Conservation (phyloP, 2,329 filamentous ascomycete species). For the Colletotrichum eleusines region DNA sequence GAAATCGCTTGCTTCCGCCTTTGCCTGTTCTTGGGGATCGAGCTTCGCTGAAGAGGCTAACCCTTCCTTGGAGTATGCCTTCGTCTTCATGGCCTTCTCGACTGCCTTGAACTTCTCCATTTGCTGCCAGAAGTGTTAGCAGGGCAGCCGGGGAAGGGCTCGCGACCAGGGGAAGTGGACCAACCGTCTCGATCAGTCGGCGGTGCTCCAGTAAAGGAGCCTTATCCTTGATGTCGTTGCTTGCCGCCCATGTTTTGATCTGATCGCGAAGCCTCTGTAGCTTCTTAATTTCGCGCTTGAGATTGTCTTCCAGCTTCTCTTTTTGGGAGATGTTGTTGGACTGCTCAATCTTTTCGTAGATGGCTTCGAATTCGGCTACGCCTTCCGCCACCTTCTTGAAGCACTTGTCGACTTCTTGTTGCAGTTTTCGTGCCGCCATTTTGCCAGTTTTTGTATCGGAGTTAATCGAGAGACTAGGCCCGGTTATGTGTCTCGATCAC, state of each 20-base stretch:
- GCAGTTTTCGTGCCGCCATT: slow-evolving; percentile 96
- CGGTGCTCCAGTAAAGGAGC: slow-evolving; percentile 92
- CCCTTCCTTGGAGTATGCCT: slow-evolving; percentile 98
- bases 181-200: slow-evolving; percentile 96
- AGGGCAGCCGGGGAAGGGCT: slow-evolving; percentile 35
- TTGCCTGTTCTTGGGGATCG: slow-evolving; percentile 97
- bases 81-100: slow-evolving; percentile 99
- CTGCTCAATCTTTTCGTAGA: slow-evolving; percentile 97
- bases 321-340: slow-evolving; percentile 95
- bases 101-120: slow-evolving; percentile 99
- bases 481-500: slow-evolving; percentile 21
- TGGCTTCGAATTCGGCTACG: slow-evolving; percentile 89
- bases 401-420: slow-evolving; percentile 98
- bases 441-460: slow-evolving; percentile 49
- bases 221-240: slow-evolving; percentile 99
- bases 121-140: slow-evolving; percentile 69
- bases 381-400: slow-evolving; percentile 99
- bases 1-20: slow-evolving; percentile 89
- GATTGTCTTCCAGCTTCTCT: slow-evolving; percentile 96
- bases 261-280: slow-evolving; percentile 96
- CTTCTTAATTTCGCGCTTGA: slow-evolving; percentile 99
- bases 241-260: slow-evolving; percentile 99
- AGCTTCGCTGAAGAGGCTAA: slow-evolving; percentile 91
- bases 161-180: slow-evolving; percentile 50
- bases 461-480: slow-evolving; percentile 9